Conservation (phyloP, 805 yeast species). For the Lipomyces yamanashiensis region DNA sequence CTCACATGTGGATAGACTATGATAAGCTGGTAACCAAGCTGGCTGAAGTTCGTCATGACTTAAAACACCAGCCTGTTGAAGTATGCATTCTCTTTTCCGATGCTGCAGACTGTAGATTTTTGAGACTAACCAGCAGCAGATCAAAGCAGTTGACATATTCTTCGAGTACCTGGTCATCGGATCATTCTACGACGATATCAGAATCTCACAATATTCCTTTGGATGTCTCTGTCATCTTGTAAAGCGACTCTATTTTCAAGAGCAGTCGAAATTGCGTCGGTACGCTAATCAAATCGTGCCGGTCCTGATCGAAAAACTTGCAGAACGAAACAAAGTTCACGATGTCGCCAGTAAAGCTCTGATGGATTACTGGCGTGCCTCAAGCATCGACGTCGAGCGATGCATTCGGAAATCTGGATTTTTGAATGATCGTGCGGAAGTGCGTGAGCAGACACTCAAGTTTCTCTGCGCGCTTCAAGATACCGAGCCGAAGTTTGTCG, state of each 20-base stretch:
- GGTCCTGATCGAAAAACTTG: constrained; percentile 44
- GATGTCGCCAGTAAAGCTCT: constrained; percentile 43
- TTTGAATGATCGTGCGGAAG: constrained; percentile 35
- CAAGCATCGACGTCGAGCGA: constrained; percentile 45
- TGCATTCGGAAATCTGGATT: constrained; percentile 44
- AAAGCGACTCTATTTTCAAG: constrained; percentile 51
- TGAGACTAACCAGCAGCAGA: constrained; percentile 1
- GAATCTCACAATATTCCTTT: constrained; percentile 43
- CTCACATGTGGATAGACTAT: not conserved
- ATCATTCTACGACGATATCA: constrained; percentile 12
- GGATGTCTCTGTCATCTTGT: constrained; percentile 53
- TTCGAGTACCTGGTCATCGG: constrained; percentile 21
- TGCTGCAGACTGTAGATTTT: not conserved
- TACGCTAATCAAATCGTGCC: constrained; percentile 45
- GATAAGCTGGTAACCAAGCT: constrained; percentile 11
- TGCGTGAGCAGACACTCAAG: constrained; percentile 39
- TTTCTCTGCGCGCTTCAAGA: constrained; percentile 40
- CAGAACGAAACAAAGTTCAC: constrained; percentile 41
- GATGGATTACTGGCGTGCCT: constrained; percentile 48
- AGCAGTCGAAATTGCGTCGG: constrained; percentile 44
- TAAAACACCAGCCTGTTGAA: constrained; percentile 35
- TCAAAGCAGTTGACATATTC: constrained; percentile 29
- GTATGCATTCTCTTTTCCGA: constrained; percentile 5
- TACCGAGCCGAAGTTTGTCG: constrained; percentile 41
- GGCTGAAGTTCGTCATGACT: constrained; percentile 24